Evolutionary conservation across 805 yeast genomes (phyloP).

Genomic region (Candida boleticola): DNA sequence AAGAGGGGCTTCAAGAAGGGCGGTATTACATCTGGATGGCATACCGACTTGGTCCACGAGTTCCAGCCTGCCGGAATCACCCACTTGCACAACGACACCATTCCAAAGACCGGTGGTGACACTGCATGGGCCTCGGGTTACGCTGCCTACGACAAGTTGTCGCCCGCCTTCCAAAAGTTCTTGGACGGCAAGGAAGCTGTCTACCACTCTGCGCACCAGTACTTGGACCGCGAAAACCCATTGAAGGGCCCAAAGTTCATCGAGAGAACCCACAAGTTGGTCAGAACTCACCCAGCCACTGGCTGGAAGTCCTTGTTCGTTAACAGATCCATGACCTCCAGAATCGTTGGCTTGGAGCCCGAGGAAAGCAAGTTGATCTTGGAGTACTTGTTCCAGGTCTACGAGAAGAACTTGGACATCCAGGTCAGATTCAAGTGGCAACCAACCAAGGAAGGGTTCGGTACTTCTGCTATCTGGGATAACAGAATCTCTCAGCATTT

Average conservation of each 20-base stretch:
- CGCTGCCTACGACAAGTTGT: slow-evolving; percentile 51
- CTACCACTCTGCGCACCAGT: slow-evolving; percentile 39
- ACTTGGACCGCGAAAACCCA: slow-evolving; percentile 33
- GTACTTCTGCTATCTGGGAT: slow-evolving; percentile 54
- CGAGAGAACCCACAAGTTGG: slow-evolving; percentile 29
- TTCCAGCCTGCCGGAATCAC: slow-evolving; percentile 56
- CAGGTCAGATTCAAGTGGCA: slow-evolving; percentile 50
- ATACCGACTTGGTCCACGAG: slow-evolving; percentile 56
- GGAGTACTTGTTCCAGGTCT: slow-evolving; percentile 39
- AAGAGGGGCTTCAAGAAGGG: slow-evolving; percentile 21
- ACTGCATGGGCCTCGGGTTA: slow-evolving; percentile 52
- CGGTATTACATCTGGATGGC: slow-evolving; percentile 37
- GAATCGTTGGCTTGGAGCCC: slow-evolving; percentile 29
- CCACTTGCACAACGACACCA: slow-evolving; percentile 49
- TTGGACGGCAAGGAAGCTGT: slow-evolving; percentile 45
- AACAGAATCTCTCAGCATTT: slow-evolving; percentile 50
- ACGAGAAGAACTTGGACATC: slow-evolving; percentile 47
- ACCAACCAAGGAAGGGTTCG: slow-evolving; percentile 31
- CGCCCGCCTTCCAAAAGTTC: slow-evolving; percentile 45
- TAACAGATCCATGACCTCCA: slow-evolving; percentile 27
- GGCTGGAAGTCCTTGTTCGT: slow-evolving; percentile 32
- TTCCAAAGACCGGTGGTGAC: slow-evolving; percentile 51
- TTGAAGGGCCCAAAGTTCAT: slow-evolving; percentile 27
- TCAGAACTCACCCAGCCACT: slow-evolving; percentile 33
- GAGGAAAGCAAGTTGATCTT: slow-evolving; percentile 37